Evolutionary conservation across 2,329 filamentous ascomycete species (phyloP).

Genomic region (Pseudogymnoascus sp.): DNA sequence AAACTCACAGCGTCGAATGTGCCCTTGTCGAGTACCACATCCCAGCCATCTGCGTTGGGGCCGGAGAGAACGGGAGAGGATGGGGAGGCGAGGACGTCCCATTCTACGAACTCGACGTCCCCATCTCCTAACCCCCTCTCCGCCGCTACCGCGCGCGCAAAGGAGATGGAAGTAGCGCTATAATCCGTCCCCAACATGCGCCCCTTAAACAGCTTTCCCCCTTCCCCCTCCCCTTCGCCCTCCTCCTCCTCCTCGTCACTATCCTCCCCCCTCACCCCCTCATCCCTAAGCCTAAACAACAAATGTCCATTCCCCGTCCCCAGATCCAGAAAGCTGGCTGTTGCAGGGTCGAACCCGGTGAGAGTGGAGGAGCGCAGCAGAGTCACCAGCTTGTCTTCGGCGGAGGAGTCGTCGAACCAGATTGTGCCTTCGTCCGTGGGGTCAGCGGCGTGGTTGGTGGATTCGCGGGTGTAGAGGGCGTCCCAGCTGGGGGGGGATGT

Average conservation of each 20-base stretch:
- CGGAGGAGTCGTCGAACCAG: slow-evolving; percentile 93
- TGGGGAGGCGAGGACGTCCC: slow-evolving; percentile 42
- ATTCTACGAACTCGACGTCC: slow-evolving; percentile 39
- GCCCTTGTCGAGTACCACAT: slow-evolving; percentile 93
- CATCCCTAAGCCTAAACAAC: slow-evolving; percentile 67
- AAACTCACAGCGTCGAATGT: slow-evolving; percentile 93
- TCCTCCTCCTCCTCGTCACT: slow-evolving; percentile 30
- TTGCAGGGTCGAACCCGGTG: neutral
- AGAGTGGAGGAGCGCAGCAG: slow-evolving; percentile 47
- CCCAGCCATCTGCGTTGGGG: slow-evolving; percentile 50
- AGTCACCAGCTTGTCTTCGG: slow-evolving; percentile 68
- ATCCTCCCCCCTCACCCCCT: slow-evolving; percentile 18
- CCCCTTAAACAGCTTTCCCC: slow-evolving; percentile 48
- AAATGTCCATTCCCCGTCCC: slow-evolving; percentile 93
- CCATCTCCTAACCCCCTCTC: slow-evolving; percentile 26
- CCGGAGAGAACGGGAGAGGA: slow-evolving; percentile 13
- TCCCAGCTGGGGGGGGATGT: slow-evolving; percentile 54
- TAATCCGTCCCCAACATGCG: slow-evolving; percentile 85
- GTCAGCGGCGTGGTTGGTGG: slow-evolving; percentile 63
- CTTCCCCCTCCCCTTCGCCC: slow-evolving; percentile 26
- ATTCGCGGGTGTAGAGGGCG: slow-evolving; percentile 61
- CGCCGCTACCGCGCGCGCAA: slow-evolving; percentile 58
- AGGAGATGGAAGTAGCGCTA: slow-evolving; percentile 61
- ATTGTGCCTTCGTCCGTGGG: slow-evolving; percentile 76
- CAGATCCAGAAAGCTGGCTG: slow-evolving; percentile 63